Base-by-base conservation (phyloP, 2,329 filamentous ascomycete genomes). In the Hypocrella siamensis region DNA sequence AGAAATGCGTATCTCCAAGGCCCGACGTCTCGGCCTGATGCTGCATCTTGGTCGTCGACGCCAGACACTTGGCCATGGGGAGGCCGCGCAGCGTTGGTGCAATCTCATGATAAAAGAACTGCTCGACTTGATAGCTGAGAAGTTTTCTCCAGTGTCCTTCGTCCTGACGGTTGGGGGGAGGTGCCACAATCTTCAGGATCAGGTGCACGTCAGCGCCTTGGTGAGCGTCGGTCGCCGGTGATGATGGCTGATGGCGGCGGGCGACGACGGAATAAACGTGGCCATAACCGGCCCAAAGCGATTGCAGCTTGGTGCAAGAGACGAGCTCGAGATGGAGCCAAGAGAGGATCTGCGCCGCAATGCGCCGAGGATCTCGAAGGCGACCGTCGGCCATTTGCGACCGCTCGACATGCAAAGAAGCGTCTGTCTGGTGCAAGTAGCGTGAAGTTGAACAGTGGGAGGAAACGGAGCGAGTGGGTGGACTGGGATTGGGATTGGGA, bases 121-220 rank as follows among this genome's bases (percentile, higher is more conserved):
- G 72, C 48, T 80, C 75, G 4, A 77, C 70, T 28, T 73, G 60
- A 40, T 80, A 80, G 44, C 71, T 77, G 18, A 79, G 48, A 36
- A 79, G 63, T 44, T 80, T 80, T 6, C 75, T 64, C 1, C 70
- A 42, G 39, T 79, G 74, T 1, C 74, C 71, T 42, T 79, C 74
- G 24, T 75, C 65, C 1, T 32, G 28, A 0, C 32, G 38, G 19
- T 36, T 32, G 25, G 48, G 42, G 1, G 70, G 69, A 6, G 70
- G 70, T 0, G 62, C 62, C 25, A 78, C 70, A 32, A 73, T 57
- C 43, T 79, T 79, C 6, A 79, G 48, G 9, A 79, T 60, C 22
- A 73, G 51, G 1, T 56, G 52, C 1, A 35, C 11, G 14, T 35
- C 26, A 4, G 31, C 27, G 22, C 37, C 38, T 7, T 28, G 17